Evolutionary conservation across 805 yeast species (phyloP), one percentile per base, ranked within the genome.

Genomic region (Pichia nanzhaoensis): DNA sequence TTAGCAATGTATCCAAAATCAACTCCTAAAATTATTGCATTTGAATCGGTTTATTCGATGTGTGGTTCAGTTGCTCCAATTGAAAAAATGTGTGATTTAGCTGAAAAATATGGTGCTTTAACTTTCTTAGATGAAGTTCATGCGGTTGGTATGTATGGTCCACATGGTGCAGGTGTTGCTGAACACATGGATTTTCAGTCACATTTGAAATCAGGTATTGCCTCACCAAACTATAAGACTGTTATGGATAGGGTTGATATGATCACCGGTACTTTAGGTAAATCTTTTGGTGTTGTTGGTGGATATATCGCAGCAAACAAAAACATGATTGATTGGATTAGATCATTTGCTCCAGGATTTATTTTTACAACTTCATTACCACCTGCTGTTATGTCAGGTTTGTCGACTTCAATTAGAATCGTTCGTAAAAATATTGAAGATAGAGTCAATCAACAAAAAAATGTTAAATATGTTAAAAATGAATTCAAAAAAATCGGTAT

Each of bases 131-230:
- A 93, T 65, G 99, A 93, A 67, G 99, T 93, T 33, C 99, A 93
- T 61, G 98, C 99, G 31, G 98, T 93, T 39, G 99, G 99, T 45
- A 77, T 93, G 82, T 93, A 93, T 63, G 99, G 99, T 58, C 98
- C 99, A 49, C 96, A 86, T 58, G 99, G 99, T 61, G 99, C 96
- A 30, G 99, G 99, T 69, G 98, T 93, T 45, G 96, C 98, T 39
- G 99, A 93, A 67, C 99, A 93, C 64, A 73, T 84, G 58, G 87
- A 93, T 67, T 93, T 89, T 56, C 86, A 86, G 39, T 80, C 81
- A 45, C 95, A 91, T 62, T 77, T 86, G 59, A 62, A 70, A 47
- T 65, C 80, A 14, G 93, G 93, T 53, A 69, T 79, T 54, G 73
- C 73, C 13, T 69, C 77, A 16, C 76, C 79, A 52, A 65, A 67